Evolutionary conservation across 768 basidiomycete genomes (phyloP).

Genomic region (Phaffia australis): DNA sequence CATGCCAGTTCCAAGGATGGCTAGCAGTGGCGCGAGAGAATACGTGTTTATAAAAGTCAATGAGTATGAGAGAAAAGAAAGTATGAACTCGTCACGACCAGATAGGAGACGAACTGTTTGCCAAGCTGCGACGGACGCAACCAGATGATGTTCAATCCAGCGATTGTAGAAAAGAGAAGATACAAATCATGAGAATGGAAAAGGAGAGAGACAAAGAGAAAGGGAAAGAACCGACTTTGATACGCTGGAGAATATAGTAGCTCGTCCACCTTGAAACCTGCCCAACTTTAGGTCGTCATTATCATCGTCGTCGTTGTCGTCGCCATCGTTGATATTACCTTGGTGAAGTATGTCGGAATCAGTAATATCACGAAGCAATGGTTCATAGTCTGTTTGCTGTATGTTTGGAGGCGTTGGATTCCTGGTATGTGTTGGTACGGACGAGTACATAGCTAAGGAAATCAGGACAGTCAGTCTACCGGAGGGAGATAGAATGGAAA

Average conservation of each 20-base stretch:
- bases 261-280: slow-evolving; percentile 10
- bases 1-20: slow-evolving; percentile 17
- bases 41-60: background rate
- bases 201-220: background rate
- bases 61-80: background rate
- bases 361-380: too few species aligned
- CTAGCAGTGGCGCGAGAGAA: background rate
- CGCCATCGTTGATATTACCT: background rate
- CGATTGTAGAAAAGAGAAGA: background rate
- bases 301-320: slow-evolving; percentile 5
- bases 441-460: too few species aligned
- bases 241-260: slow-evolving; percentile 12
- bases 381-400: too few species aligned
- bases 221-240: slow-evolving; percentile 12
- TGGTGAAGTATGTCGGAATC: too few species aligned
- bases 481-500: too few species aligned
- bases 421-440: too few species aligned
- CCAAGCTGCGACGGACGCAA: background rate
- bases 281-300: slow-evolving; percentile 9
- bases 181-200: slow-evolving; percentile 15
- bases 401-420: too few species aligned
- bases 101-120: background rate
- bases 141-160: background rate
- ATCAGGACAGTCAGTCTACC: too few species aligned
- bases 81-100: background rate